Evolutionary conservation across 2,329 filamentous ascomycete genomes (phyloP).

Genomic region (Neurospora crassa): DNA sequence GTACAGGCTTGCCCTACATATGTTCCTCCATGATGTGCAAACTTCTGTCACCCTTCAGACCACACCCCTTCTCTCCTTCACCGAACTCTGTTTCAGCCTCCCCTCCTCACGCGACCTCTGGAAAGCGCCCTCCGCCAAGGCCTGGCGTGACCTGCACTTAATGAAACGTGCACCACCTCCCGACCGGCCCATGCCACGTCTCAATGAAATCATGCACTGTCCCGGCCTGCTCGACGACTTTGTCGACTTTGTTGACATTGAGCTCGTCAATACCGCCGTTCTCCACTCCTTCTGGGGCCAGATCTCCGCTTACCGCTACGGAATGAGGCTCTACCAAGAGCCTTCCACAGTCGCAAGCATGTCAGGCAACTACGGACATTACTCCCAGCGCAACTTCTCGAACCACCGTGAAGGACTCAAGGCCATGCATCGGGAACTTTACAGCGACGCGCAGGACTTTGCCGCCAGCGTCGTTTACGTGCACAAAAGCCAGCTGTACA

Average conservation of each 20-base stretch:
- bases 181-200: constrained; percentile 12
- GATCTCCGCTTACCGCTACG: constrained; percentile 23
- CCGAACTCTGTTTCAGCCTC: constrained; percentile 18
- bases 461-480: constrained; percentile 11
- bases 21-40: constrained; percentile 20
- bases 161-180: constrained; percentile 12
- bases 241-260: constrained; percentile 20
- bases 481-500: background rate
- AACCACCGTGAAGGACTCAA: constrained; percentile 22
- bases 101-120: constrained; percentile 20
- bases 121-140: constrained; percentile 18
- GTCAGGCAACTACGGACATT: constrained; percentile 1
- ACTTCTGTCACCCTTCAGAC: constrained; percentile 18
- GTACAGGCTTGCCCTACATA: constrained; percentile 18
- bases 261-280: constrained; percentile 21
- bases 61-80: constrained; percentile 17
- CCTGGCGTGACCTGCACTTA: constrained; percentile 19
- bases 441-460: constrained; percentile 21
- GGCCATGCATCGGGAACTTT: constrained; percentile 22
- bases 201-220: constrained; percentile 18
- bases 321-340: constrained; percentile 20
- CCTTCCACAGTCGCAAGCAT: constrained; percentile 3
- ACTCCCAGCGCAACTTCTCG: constrained; percentile 1
- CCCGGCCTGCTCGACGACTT: constrained; percentile 14
- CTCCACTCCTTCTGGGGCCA: constrained; percentile 25